Conservation (phyloP, 768 basidiomycete species). For the Ramaria sp. region DNA sequence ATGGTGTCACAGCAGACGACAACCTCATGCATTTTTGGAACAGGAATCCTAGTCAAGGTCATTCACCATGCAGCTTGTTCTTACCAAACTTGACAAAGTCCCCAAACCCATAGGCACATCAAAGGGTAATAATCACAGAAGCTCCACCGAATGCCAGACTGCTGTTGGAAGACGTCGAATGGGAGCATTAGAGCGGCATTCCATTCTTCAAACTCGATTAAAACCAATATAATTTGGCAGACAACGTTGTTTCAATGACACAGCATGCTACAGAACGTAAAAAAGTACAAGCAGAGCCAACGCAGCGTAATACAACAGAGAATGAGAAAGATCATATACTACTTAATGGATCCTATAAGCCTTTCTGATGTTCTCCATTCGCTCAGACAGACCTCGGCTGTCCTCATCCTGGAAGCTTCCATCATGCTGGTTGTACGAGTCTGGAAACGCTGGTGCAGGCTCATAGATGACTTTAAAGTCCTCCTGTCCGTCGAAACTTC, state of each 20-base stretch:
- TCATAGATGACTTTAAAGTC: constrained; percentile 5
- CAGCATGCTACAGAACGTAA: not conserved
- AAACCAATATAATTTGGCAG: not conserved
- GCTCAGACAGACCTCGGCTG: constrained; percentile 1
- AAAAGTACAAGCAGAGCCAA: not conserved
- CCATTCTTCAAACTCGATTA: not conserved
- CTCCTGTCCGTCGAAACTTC: not conserved
- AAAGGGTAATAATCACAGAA: constrained; percentile 40
- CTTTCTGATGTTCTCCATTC: constrained; percentile 8
- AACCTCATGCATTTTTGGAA: constrained; percentile 45
- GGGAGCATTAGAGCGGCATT: constrained; percentile 1
- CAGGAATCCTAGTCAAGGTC: constrained; percentile 22
- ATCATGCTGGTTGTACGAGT: not conserved
- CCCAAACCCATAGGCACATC: constrained; percentile 32
- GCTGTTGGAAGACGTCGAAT: not conserved
- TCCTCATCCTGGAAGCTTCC: constrained; percentile 2
- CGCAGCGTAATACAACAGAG: not conserved
- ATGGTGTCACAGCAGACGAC: constrained; percentile 48
- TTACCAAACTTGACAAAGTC: constrained; percentile 60
- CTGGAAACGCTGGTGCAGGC: not conserved
- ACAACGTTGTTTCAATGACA: not conserved
- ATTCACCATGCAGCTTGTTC: constrained; percentile 58
- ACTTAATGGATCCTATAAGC: constrained; percentile 6
- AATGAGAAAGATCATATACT: not conserved
- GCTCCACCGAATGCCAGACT: constrained; percentile 35